phyloP scores from a whole-genome alignment of 2,329 filamentous ascomycete species.

The Emergomyces orientalis region DNA sequence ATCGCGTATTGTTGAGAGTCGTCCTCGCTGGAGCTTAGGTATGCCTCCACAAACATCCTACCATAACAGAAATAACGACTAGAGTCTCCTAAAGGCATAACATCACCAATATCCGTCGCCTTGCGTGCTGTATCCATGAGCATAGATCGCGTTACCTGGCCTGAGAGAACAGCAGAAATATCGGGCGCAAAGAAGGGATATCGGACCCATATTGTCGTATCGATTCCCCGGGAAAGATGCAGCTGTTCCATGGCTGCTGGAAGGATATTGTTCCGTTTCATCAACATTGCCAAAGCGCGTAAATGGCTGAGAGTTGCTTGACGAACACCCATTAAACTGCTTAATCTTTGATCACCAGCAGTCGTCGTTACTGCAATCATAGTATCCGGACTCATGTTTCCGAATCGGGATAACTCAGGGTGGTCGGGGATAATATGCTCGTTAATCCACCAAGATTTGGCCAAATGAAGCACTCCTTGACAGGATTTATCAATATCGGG shows the following conservation, averaged over 20 bases:
- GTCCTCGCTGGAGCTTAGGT: slow-evolving; percentile 62
- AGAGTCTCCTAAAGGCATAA: slow-evolving; percentile 69
- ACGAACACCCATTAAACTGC: slow-evolving; percentile 42
- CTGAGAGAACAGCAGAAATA: slow-evolving; percentile 59
- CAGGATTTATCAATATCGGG: slow-evolving; percentile 42
- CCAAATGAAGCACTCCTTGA: slow-evolving; percentile 76
- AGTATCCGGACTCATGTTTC: slow-evolving; percentile 31
- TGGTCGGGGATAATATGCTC: slow-evolving; percentile 34
- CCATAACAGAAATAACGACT: slow-evolving; percentile 67
- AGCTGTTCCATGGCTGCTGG: slow-evolving; percentile 55
- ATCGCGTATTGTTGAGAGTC: slow-evolving; percentile 60
- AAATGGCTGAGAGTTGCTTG: slow-evolving; percentile 55
- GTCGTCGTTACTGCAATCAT: slow-evolving; percentile 34
- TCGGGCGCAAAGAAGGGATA: slow-evolving; percentile 68
- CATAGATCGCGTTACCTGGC: slow-evolving; percentile 39
- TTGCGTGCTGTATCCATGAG: slow-evolving; percentile 41
- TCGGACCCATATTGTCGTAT: slow-evolving; percentile 71
- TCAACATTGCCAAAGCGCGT: slow-evolving; percentile 66
- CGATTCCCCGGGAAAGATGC: slow-evolving; percentile 65
- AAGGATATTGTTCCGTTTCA: slow-evolving; percentile 73
- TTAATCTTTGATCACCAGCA: slow-evolving; percentile 38
- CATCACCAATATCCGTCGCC: slow-evolving; percentile 46
- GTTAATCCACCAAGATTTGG: slow-evolving; percentile 77
- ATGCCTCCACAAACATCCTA: slow-evolving; percentile 64
- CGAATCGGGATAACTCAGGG: slow-evolving; percentile 32